Conservation (phyloP, 1,139 yeast genomes). For the Pneumocystis jirovecii region DNA sequence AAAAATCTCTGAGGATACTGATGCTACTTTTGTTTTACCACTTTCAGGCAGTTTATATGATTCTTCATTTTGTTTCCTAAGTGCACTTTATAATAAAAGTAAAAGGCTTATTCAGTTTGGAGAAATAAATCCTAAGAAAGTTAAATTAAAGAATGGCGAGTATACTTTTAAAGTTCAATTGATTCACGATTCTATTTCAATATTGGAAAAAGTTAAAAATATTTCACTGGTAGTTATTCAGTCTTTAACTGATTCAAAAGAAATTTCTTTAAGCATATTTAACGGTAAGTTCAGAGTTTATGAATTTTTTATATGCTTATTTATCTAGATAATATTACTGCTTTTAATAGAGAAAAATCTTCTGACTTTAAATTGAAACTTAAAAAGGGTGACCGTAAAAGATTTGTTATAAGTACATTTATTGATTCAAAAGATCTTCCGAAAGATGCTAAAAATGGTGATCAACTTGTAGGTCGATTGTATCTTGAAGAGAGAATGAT, state of each 20-base stretch:
- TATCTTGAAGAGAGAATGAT: not conserved
- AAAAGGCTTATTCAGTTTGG: slow-evolving; percentile 11
- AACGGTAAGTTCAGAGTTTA: not conserved
- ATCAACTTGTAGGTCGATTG: slow-evolving; percentile 8
- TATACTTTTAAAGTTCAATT: slow-evolving; percentile 7
- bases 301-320: not conserved
- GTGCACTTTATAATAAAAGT: slow-evolving; percentile 9
- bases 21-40: slow-evolving; percentile 6
- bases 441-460: slow-evolving; percentile 9
- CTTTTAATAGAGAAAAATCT: slow-evolving; percentile 8
- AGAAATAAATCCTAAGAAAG: slow-evolving; percentile 7
- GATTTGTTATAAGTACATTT: slow-evolving; percentile 8
- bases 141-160: slow-evolving; percentile 8
- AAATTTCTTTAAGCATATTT: slow-evolving; percentile 9
- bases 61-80: slow-evolving; percentile 9
- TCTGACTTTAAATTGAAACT: slow-evolving; percentile 6
- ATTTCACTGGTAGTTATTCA: slow-evolving; percentile 4
- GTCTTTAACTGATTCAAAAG: slow-evolving; percentile 6
- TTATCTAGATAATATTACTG: slow-evolving; percentile 4
- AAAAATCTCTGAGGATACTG: slow-evolving; percentile 6
- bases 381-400: slow-evolving; percentile 1
- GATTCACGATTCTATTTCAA: slow-evolving; percentile 5
- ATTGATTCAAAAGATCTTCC: slow-evolving; percentile 6
- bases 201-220: slow-evolving; percentile 8
- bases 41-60: slow-evolving; percentile 10